phyloP scores from a whole-genome alignment of 805 yeast species.

The Candida boleticola region DNA sequence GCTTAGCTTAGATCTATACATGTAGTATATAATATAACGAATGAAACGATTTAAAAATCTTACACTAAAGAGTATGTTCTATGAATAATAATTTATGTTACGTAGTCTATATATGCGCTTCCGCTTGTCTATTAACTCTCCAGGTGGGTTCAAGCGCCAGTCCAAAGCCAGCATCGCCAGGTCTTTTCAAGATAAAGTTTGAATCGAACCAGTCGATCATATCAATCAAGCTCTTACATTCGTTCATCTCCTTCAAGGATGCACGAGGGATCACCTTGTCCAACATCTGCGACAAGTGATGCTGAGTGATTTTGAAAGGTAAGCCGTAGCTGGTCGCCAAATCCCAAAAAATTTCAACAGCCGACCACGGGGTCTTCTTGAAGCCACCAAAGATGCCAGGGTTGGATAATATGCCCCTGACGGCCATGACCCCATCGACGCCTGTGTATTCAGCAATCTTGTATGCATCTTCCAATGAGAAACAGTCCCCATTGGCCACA shows the following conservation, averaged over 20 bases:
- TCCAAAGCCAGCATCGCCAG: slow-evolving; percentile 71
- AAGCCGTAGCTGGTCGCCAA: slow-evolving; percentile 76
- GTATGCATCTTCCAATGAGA: slow-evolving; percentile 60
- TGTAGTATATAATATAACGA: slow-evolving; percentile 1
- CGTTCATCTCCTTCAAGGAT: slow-evolving; percentile 56
- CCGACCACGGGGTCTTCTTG: slow-evolving; percentile 82
- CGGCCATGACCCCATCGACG: slow-evolving; percentile 95
- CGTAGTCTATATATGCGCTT: slow-evolving; percentile 9
- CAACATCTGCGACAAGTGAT: slow-evolving; percentile 87
- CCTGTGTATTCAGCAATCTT: slow-evolving; percentile 64
- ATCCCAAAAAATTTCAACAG: slow-evolving; percentile 81
- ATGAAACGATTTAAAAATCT: neutral
- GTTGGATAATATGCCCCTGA: slow-evolving; percentile 78
- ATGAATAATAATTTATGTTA: neutral
- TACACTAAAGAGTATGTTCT: neutral
- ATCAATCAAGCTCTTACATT: slow-evolving; percentile 53
- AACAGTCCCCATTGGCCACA: slow-evolving; percentile 98
- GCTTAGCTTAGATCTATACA: no score
- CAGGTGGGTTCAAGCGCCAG: slow-evolving; percentile 37
- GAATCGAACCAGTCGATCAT: slow-evolving; percentile 81
- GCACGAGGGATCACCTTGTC: slow-evolving; percentile 44
- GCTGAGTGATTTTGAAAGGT: slow-evolving; percentile 81
- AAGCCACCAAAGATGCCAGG: slow-evolving; percentile 86
- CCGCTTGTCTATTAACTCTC: slow-evolving; percentile 9
- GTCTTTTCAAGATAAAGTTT: slow-evolving; percentile 62